Evolutionary conservation across 2,329 filamentous ascomycete species (phyloP).

Genomic region (Blastomyces percursus): DNA sequence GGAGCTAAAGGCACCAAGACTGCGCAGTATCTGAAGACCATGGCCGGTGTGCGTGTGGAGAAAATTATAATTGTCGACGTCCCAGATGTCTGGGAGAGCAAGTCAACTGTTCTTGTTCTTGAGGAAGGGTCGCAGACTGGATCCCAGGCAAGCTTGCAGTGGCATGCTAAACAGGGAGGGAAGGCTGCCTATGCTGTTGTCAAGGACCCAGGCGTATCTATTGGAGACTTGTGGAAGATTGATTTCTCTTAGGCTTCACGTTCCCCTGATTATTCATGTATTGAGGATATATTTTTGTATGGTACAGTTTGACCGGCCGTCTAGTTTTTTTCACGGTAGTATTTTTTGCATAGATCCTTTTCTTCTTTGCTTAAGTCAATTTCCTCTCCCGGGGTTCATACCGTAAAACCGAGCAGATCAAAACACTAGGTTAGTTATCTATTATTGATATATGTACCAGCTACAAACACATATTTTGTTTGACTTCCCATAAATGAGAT

Average conservation of each 20-base stretch:
- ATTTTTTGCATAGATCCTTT: not conserved
- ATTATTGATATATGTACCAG: not conserved
- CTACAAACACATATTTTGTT: not conserved
- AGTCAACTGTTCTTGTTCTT: constrained; percentile 43
- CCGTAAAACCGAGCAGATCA: not conserved
- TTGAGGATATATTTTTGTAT: not conserved
- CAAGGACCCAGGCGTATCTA: constrained; percentile 50
- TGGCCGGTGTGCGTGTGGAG: constrained; percentile 69
- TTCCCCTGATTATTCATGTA: not conserved
- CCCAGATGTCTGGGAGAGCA: constrained; percentile 58
- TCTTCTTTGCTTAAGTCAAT: not conserved
- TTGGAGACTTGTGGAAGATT: constrained; percentile 55
- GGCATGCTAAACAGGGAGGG: constrained; percentile 40
- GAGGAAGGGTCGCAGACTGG: constrained; percentile 37
- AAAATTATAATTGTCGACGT: constrained; percentile 76
- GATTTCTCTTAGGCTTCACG: constrained; percentile 34
- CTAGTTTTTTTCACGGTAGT: not conserved
- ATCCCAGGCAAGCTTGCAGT: constrained; percentile 49
- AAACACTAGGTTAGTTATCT: not conserved
- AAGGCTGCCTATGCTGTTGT: constrained; percentile 55
- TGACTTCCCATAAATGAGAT: not conserved
- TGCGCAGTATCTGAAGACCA: constrained; percentile 64
- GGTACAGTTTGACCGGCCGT: not conserved
- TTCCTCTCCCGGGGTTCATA: not conserved
- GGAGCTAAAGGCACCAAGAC: constrained; percentile 51